Base-by-base conservation (phyloP, 305 asterid species). In the Fraxinus nigra region DNA sequence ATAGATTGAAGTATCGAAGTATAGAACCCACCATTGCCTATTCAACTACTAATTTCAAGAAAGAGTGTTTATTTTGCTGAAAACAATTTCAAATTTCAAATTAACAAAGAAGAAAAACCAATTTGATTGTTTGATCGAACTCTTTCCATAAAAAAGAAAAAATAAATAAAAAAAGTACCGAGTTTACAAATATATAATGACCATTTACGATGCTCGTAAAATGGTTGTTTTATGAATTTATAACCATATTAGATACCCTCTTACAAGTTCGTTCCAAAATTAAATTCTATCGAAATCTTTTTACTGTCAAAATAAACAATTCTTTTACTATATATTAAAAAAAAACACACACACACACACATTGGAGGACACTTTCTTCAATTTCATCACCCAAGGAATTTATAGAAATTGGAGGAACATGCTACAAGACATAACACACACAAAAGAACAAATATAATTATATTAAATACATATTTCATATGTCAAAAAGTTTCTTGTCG, bases 361-460 rank as follows among this genome's bases (percentile, higher is more conserved):
- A 54, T n/a, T 54, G 18, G n/a, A 11, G n/a, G 14, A 0, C 9
- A 67, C 38, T 54, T 82, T 79, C 9, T 56, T 18, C 69, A 20
- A 78, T 81, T 81, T 61, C 63, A 73, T 74, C 61, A 73, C 32
- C 51, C 14, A 61, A 74, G 6, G n/a, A 78, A 63, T 34, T 54
- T 59, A 77, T 7, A 73, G 69, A 82, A 22, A 80, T 20, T 51
- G 63, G 16, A 77, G 72, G 73, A 84, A 83, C 86, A 85, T 86
- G 80, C 88, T 86, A 82, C 85, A 85, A 85, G 89, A 84, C 89
- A 87, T 72, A 81, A 79, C 84, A 67, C 63, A 51, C 87, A 51
- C 84, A 54, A 33, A 78, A 72, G 80, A 82, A 83, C 46, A 81
- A 7, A 87, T 81, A 84, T 77, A 79, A 46, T 51, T 4, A 51